Percentiles rank a stretch among this genome's conserved stretches.
phyloP scores from a whole-genome alignment of 2,329 filamentous ascomycete species.

The Colletotrichum scovillei region DNA sequence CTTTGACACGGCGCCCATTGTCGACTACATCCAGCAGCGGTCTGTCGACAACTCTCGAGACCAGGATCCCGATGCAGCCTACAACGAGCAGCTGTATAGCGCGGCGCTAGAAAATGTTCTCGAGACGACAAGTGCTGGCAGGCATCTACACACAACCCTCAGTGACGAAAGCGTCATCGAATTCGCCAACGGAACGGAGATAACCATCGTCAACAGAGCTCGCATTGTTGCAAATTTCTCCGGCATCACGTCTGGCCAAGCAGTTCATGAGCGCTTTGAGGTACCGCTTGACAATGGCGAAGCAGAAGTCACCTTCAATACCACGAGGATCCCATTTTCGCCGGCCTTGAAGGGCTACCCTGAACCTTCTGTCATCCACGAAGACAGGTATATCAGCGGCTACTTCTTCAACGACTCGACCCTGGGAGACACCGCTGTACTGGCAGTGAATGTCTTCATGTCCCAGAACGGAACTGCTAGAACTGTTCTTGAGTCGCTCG shows the following conservation, averaged over 20 bases:
- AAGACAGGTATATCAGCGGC: slow-evolving; percentile 27
- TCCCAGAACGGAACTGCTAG: neutral
- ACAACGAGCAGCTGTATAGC: slow-evolving; percentile 33
- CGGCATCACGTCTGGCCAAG: slow-evolving; percentile 20
- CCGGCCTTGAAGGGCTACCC: slow-evolving; percentile 25
- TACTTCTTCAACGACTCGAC: slow-evolving; percentile 13
- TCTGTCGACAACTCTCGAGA: slow-evolving; percentile 27
- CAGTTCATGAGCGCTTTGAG: slow-evolving; percentile 33
- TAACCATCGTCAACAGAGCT: slow-evolving; percentile 25
- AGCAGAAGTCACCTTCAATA: neutral
- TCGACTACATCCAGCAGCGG: slow-evolving; percentile 32
- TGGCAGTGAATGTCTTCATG: slow-evolving; percentile 28
- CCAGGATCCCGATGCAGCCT: slow-evolving; percentile 38
- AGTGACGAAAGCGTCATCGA: slow-evolving; percentile 29
- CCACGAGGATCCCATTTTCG: neutral
- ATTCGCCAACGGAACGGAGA: slow-evolving; percentile 32
- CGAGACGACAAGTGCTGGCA: neutral
- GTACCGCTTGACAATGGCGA: neutral
- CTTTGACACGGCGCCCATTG: slow-evolving; percentile 16
- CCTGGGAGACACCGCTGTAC: slow-evolving; percentile 25
- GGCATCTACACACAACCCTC: slow-evolving; percentile 18
- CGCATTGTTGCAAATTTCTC: slow-evolving; percentile 22
- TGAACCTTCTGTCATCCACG: slow-evolving; percentile 21
- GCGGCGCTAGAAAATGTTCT: slow-evolving; percentile 17
- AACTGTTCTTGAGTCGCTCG: neutral